A percentile compares a stretch with the other conserved stretches of the same genome.
Conservation (phyloP, 108 stramenopile genomes). For the Nannochloropsis gaditana region DNA sequence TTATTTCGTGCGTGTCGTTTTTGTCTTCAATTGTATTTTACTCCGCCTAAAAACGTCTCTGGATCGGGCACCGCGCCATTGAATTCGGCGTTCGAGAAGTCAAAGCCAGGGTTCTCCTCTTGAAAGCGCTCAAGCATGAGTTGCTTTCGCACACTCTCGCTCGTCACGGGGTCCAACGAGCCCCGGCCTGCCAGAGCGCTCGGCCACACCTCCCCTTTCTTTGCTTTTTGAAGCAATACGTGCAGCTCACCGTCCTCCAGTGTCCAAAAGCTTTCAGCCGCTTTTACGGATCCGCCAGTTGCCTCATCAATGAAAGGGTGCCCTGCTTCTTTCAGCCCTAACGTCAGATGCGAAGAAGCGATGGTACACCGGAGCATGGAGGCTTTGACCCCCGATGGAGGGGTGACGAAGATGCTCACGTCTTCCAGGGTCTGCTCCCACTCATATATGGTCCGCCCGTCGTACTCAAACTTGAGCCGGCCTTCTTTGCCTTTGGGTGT, state of each 20-base stretch:
- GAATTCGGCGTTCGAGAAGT: conserved; percentile 91
- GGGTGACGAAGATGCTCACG: conserved; percentile 70
- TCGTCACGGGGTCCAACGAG: conserved; percentile 60
- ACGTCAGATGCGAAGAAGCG: conserved; percentile 35
- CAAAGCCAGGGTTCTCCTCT: conserved; percentile 81
- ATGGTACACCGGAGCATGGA: conserved; percentile 52
- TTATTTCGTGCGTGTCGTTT: too few relatives aligned
- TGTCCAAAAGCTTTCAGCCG: conserved; percentile 73
- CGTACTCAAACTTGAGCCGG: conserved; percentile 46
- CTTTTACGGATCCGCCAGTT: conserved; percentile 69
- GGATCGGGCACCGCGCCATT: conserved; percentile 93
- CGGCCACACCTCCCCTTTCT: conserved; percentile 65
- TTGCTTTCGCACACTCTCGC: conserved; percentile 73
- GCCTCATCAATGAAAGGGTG: conserved; percentile 74
- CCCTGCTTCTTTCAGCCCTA: conserved; percentile 59
- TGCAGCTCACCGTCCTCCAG: conserved; percentile 64
- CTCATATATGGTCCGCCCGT: conserved; percentile 71
- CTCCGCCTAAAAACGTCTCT: conserved; percentile 90
- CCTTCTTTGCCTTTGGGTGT: conserved; percentile 46
- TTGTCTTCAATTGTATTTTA: conserved; percentile 47
- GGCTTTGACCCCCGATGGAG: conserved; percentile 55
- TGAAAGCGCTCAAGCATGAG: conserved; percentile 86
- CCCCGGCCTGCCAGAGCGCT: conserved; percentile 39
- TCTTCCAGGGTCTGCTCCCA: conserved; percentile 92
- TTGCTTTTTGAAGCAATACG: conserved; percentile 63